Conservation (phyloP, 116 monocot genomes). For the Trichopus zeylanicus region DNA sequence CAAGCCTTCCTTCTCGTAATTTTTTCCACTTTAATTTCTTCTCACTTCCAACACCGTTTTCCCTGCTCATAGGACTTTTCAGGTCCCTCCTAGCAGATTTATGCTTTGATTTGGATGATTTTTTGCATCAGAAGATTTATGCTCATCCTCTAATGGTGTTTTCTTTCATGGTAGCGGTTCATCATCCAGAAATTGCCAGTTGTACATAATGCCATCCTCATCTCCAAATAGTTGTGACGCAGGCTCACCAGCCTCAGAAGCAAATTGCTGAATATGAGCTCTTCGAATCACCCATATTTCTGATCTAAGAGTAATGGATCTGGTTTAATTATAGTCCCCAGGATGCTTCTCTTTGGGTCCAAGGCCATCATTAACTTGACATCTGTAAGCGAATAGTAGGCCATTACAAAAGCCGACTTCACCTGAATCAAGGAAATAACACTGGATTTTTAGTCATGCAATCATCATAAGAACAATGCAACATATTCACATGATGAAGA, state of each 20-base stretch:
- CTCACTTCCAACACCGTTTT: not conserved
- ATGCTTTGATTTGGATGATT: constrained; percentile 15
- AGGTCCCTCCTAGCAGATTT: not conserved
- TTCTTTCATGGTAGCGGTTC: constrained; percentile 73
- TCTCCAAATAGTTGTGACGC: constrained; percentile 15
- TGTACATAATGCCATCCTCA: constrained; percentile 33
- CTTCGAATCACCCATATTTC: constrained; percentile 45
- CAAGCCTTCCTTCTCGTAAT: not conserved
- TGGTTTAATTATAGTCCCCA: constrained; percentile 81
- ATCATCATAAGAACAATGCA: too few species aligned
- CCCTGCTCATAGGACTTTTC: not conserved
- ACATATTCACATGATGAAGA: not conserved
- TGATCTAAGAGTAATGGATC: constrained; percentile 59
- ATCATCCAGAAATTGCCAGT: constrained; percentile 73
- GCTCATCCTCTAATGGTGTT: not conserved
- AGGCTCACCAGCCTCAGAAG: constrained; percentile 57
- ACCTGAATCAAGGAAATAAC: constrained; percentile 51
- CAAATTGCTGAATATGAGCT: constrained; percentile 37
- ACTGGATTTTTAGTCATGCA: too few species aligned
- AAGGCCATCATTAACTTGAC: constrained; percentile 32
- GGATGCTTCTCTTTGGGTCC: constrained; percentile 52
- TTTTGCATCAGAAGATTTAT: constrained; percentile 14
- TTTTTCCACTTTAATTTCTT: not conserved
- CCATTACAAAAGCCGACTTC: constrained; percentile 78
- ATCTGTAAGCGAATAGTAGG: constrained; percentile 65